phyloP scores from a whole-genome alignment of 2,329 filamentous ascomycete species.

The Trichocomaceae sp. region DNA sequence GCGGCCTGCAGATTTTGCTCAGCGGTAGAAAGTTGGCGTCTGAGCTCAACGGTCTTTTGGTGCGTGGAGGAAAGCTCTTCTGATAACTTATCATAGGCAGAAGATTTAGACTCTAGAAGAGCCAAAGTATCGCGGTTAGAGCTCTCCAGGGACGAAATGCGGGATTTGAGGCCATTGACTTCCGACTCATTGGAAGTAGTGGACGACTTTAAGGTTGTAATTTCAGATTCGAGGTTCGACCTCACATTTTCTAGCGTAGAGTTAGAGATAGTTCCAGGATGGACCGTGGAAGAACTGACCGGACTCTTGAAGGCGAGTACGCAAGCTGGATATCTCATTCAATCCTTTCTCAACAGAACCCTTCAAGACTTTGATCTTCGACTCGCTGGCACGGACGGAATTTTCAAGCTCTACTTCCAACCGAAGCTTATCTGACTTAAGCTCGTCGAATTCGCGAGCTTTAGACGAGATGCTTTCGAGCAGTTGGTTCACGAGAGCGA shows the following conservation, averaged over 20 bases:
- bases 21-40: conserved; percentile 71
- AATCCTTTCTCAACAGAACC: conserved; percentile 73
- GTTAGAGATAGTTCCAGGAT: not conserved
- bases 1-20: conserved; percentile 80
- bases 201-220: conserved; percentile 69
- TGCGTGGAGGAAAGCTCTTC: conserved; percentile 85
- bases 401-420: conserved; percentile 91
- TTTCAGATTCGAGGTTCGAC: conserved; percentile 70
- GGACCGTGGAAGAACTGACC: conserved; percentile 46
- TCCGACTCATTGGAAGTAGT: conserved; percentile 60
- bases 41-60: conserved; percentile 75
- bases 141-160: conserved; percentile 78
- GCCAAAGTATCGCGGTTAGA: conserved; percentile 87
- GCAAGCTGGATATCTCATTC: conserved; percentile 73
- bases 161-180: conserved; percentile 68
- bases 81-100: conserved; percentile 75
- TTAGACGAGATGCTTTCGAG: conserved; percentile 69
- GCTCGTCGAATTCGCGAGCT: conserved; percentile 71
- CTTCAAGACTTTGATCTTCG: conserved; percentile 75
- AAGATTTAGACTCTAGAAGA: conserved; percentile 82
- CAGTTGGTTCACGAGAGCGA: conserved; percentile 68
- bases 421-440: conserved; percentile 82
- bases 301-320: conserved; percentile 73
- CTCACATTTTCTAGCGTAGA: conserved; percentile 61
- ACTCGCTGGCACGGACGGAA: conserved; percentile 74